Base-by-base conservation (phyloP, 2,329 filamentous ascomycete genomes). In the Neonectria coccinea region DNA sequence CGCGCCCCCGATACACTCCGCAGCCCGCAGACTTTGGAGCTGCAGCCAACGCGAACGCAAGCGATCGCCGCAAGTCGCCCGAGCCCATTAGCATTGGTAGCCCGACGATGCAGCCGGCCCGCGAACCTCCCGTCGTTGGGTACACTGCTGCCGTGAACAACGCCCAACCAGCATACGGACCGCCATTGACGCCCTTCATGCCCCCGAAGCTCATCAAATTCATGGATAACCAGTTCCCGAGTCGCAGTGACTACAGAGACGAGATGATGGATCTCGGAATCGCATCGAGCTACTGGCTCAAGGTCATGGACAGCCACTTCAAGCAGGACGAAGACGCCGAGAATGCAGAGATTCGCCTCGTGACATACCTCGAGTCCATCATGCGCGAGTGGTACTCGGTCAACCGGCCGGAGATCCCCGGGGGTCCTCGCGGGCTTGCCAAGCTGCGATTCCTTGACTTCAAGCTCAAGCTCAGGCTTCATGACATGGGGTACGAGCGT, bases 361-460 rank as follows among this genome's bases (percentile, higher is more conserved):
- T 59, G 14, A 25, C 5, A 11, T 39, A 18, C 12, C 27, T 59
- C 27, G 39, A 59, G 16, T 3, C 18, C 29, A 59, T 47, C 41
- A 53, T 59, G 16, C 20, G 18, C 9, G 48, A 54, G 14, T 59
- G 57, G 57, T 27, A 47, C 18, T 29, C 27, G 4, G 18, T 53
- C 5, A 27, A 10, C 16, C 39, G 50, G n/a, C 16, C 56, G n/a
- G 39, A 59, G 11, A 16, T 47, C 5, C 36, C 20, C 10, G 57
- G 52, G 57, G 50, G 45, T 41, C 27, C 6, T 18, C 48, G n/a
- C n/a, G 39, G 52, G 57, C 27, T 5, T 18, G 50, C 48, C 20
- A 59, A 39, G 29, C 48, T 59, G 20, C 57, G 41, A 27, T 59
- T 53, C 41, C 42, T 53, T 10, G 27, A 29, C 22, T 59, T 53